These are phyloP conservation scores for Podila minutissima DNA, from an alignment of 192 early-diverging fungal species.

Conservation along the genomic window DNA sequence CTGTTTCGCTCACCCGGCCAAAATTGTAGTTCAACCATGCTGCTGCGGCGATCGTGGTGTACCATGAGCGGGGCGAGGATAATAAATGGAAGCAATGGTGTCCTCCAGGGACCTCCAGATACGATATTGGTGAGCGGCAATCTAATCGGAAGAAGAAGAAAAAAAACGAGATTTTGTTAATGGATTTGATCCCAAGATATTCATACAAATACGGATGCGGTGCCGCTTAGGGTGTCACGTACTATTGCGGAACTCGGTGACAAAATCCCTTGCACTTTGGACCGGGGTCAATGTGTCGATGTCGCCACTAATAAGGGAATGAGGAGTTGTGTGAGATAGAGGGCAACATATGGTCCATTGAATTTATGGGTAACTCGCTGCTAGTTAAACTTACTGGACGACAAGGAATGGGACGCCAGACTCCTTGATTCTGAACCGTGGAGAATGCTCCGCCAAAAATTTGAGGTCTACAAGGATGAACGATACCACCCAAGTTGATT, in stretches of 20 bases:
- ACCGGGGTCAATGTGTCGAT: constrained; percentile 49
- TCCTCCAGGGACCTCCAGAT: constrained; percentile 44
- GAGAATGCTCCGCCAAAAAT: constrained; percentile 46
- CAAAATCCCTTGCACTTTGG: constrained; percentile 40
- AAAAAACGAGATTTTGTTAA: neutral
- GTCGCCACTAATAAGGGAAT: constrained; percentile 32
- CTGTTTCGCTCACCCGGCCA: neutral
- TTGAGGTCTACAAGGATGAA: constrained; percentile 27
- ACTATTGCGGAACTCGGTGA: constrained; percentile 43
- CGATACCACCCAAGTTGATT: neutral
- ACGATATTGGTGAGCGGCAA: constrained; percentile 18
- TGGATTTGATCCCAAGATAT: neutral
- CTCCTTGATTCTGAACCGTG: constrained; percentile 29
- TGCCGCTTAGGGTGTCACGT: neutral
- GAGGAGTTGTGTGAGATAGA: too few relatives aligned
- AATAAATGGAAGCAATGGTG: constrained; percentile 54
- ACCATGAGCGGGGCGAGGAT: constrained; percentile 54
- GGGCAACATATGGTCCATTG: too few relatives aligned
- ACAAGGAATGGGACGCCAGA: constrained; percentile 46
- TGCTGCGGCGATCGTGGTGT: constrained; percentile 32
- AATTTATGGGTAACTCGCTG: too few relatives aligned
- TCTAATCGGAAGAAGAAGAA: constrained; percentile 1
- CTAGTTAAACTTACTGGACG: constrained; percentile 41
- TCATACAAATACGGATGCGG: neutral
- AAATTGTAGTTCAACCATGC: constrained; percentile 50